These are phyloP conservation scores for Nitzschia sp. DNA, from an alignment of 108 stramenopile genomes.

Conservation along the genomic window DNA sequence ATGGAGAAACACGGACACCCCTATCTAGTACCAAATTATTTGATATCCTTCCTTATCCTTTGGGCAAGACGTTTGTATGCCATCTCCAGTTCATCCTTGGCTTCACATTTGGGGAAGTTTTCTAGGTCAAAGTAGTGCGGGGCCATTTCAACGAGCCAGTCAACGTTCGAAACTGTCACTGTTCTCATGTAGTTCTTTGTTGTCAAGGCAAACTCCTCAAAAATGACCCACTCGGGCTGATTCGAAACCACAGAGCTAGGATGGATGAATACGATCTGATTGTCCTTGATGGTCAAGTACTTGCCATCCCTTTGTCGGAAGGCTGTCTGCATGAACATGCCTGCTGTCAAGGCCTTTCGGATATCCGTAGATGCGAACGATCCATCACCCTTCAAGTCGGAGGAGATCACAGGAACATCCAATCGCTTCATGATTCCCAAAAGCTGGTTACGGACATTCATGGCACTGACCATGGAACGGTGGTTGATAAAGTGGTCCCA, in stretches of 20 bases:
- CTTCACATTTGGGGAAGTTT: conserved; percentile 94
- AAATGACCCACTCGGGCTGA: conserved; percentile 97
- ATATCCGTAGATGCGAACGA: conserved; percentile 88
- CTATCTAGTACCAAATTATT: neutral
- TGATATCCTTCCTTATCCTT: conserved; percentile 14
- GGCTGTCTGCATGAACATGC: conserved; percentile 97
- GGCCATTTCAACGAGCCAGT: conserved; percentile 96
- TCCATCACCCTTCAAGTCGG: conserved; percentile 76
- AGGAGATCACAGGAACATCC: conserved; percentile 83
- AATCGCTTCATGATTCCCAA: conserved; percentile 86
- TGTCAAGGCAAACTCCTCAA: conserved; percentile 98
- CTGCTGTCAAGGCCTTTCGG: conserved; percentile 84
- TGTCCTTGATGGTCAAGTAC: conserved; percentile 98
- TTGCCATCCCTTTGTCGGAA: conserved; percentile 89
- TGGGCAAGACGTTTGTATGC: conserved; percentile 74
- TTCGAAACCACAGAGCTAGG: conserved; percentile 87
- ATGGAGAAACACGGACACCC: neutral
- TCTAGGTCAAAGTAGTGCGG: conserved; percentile 99
- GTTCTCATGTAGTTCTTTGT: conserved; percentile 98
- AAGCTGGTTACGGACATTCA: conserved; percentile 90
- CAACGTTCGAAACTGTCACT: conserved; percentile 87
- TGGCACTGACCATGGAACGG: conserved; percentile 87
- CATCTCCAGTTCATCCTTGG: conserved; percentile 80
- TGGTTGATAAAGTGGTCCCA: conserved; percentile 98
- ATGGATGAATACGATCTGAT: conserved; percentile 95